These are phyloP conservation scores for Taphrina confusa DNA, from an alignment of 1,139 yeast genomes.

Conservation along the genomic window DNA sequence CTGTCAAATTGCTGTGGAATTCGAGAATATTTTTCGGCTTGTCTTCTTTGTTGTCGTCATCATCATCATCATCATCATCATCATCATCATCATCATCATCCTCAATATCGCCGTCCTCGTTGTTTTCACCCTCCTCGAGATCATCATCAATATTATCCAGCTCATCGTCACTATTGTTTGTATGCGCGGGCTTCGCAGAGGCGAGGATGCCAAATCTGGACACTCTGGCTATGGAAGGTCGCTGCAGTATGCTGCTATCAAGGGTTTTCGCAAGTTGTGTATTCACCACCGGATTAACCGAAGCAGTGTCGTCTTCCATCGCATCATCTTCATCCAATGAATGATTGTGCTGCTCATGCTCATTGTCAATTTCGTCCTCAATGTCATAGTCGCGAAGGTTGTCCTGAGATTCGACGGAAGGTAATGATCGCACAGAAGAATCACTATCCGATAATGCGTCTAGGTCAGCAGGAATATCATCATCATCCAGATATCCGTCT, in stretches of 20 bases:
- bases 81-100: not conserved
- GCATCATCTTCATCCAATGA: conserved; percentile 1
- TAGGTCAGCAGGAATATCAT: conserved; percentile 27
- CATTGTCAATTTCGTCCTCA: conserved; percentile 1
- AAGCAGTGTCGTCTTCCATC: not conserved
- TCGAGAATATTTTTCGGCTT: not conserved
- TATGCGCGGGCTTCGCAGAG: not conserved
- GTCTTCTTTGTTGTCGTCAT: not conserved
- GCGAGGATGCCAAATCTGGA: not conserved
- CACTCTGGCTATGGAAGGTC: no score
- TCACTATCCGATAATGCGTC: conserved; percentile 18
- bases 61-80: not conserved
- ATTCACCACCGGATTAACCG: not conserved
- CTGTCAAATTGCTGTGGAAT: not conserved
- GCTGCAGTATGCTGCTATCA: no score
- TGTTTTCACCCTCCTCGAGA: not conserved
- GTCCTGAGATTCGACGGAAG: not conserved
- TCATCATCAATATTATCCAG: not conserved
- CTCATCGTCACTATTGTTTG: not conserved
- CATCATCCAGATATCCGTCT: not conserved
- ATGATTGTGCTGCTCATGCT: not conserved
- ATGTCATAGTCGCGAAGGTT: not conserved
- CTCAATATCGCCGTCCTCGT: not conserved
- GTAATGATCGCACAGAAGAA: not conserved
- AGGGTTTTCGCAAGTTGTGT: not conserved